These are phyloP conservation scores for Aegilops tauschii DNA, from an alignment of 176 grass and related monocot species.

Conservation along the genomic window DNA sequence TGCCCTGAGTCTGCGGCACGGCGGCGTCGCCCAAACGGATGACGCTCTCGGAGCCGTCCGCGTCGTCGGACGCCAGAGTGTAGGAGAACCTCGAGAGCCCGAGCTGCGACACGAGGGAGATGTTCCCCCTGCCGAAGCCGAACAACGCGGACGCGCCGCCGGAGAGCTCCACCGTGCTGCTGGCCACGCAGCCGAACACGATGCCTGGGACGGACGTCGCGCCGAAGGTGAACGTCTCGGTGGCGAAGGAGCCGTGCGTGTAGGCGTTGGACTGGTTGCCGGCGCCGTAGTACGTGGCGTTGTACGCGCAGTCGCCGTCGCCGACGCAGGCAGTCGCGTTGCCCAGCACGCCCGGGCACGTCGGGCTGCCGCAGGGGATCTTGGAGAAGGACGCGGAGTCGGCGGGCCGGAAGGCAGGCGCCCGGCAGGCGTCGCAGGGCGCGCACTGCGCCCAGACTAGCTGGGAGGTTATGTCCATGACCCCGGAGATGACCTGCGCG, in stretches of 20 bases:
- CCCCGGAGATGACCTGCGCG: neutral
- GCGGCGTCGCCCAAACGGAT: neutral
- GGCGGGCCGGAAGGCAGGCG: neutral
- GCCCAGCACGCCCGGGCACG: neutral
- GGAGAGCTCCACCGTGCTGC: neutral
- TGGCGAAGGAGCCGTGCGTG: conserved; percentile 15
- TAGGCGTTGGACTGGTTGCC: neutral
- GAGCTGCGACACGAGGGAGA: conserved; percentile 33
- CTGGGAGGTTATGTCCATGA: neutral
- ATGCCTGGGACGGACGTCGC: neutral
- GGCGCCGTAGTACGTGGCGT: neutral
- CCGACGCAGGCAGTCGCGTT: neutral
- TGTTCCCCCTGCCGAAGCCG: neutral
- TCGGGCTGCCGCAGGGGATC: neutral
- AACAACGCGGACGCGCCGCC: conserved; percentile 10
- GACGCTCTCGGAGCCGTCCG: neutral
- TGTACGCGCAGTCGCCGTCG: neutral
- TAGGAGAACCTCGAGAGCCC: conserved; percentile 22
- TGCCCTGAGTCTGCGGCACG: neutral
- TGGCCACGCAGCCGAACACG: conserved; percentile 17
- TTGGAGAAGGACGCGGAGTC: neutral
- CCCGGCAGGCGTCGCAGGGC: neutral
- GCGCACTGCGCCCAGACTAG: conserved; percentile 21
- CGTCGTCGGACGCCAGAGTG: neutral
- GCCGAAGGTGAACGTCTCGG: conserved; percentile 29